Percentiles rank a stretch among this genome's conserved stretches.
Evolutionary conservation across 2,329 filamentous ascomycete genomes (phyloP).

Genomic region (Colletotrichum sp.): DNA sequence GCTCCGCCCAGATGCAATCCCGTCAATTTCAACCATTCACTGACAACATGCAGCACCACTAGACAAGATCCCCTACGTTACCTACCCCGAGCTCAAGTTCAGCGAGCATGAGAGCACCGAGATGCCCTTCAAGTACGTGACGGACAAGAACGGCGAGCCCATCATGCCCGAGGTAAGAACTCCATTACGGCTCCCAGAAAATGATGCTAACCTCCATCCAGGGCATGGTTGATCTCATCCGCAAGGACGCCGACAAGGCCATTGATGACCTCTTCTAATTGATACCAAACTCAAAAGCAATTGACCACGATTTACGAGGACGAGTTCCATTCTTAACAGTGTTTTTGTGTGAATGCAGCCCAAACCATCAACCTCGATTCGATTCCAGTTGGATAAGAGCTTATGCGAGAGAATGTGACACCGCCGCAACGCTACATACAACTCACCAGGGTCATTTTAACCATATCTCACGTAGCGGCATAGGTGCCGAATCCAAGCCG

Average conservation of each 20-base stretch:
- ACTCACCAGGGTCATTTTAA: neutral
- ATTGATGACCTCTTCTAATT: slow-evolving; percentile 81
- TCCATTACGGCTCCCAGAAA: neutral
- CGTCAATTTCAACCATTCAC: neutral
- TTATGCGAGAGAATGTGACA: neutral
- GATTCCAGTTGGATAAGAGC: neutral
- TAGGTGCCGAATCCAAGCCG: neutral
- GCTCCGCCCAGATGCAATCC: slow-evolving; percentile 27
- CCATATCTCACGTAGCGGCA: neutral
- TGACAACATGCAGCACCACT: slow-evolving; percentile 66
- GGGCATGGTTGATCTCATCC: slow-evolving; percentile 96
- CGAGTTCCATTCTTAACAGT: neutral
- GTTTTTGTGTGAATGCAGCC: neutral
- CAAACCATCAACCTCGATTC: neutral
- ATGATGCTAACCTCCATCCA: slow-evolving; percentile 40
- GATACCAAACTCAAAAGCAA: slow-evolving; percentile 20
- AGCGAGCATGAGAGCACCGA: slow-evolving; percentile 92
- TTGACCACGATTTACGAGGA: slow-evolving; percentile 1
- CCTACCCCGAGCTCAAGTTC: slow-evolving; percentile 88
- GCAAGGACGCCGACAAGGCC: slow-evolving; percentile 90
- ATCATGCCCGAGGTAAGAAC: slow-evolving; percentile 86
- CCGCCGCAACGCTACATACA: neutral
- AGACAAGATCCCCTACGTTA: slow-evolving; percentile 80
- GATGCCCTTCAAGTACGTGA: slow-evolving; percentile 98
- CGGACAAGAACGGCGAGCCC: slow-evolving; percentile 73